A percentile compares a stretch with the other conserved stretches of the same genome.
These are phyloP conservation scores for Triangularia verruculosa DNA, from an alignment of 2,329 filamentous ascomycete species.

Conservation along the genomic window DNA sequence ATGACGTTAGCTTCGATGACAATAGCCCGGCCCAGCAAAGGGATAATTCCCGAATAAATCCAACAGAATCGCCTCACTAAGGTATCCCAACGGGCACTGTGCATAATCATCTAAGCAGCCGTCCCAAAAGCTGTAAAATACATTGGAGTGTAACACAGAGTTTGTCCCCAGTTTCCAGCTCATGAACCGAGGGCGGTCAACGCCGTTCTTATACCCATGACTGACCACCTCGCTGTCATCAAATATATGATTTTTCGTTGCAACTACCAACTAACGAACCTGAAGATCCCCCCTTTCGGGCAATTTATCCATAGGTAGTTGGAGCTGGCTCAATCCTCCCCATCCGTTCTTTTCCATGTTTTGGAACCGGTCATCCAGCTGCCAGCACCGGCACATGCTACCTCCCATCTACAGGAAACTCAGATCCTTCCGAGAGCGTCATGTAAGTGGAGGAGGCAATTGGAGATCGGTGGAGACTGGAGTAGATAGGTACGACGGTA, in stretches of 20 bases:
- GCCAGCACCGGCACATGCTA: neutral
- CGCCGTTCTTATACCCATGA: neutral
- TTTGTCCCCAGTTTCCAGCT: no score
- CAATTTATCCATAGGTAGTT: neutral
- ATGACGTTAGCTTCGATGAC: no score
- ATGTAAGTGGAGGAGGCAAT: neutral
- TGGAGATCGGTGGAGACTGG: neutral
- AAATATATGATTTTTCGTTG: neutral
- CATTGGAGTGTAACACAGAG: no score
- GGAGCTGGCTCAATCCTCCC: neutral
- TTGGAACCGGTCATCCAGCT: neutral
- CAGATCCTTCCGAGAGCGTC: neutral
- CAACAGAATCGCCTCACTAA: no score
- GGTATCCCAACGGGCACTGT: no score
- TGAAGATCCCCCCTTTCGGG: neutral
- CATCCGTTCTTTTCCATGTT: neutral
- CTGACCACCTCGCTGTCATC: neutral
- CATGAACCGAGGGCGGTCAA: neutral
- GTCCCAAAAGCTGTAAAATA: no score
- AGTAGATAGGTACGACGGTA: neutral
- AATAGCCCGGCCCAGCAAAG: no score
- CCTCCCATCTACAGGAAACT: neutral
- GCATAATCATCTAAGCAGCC: no score
- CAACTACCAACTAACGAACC: neutral
- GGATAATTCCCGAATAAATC: no score